Base-by-base conservation (phyloP, 257 asterid genomes). In the Misopates orontium region DNA sequence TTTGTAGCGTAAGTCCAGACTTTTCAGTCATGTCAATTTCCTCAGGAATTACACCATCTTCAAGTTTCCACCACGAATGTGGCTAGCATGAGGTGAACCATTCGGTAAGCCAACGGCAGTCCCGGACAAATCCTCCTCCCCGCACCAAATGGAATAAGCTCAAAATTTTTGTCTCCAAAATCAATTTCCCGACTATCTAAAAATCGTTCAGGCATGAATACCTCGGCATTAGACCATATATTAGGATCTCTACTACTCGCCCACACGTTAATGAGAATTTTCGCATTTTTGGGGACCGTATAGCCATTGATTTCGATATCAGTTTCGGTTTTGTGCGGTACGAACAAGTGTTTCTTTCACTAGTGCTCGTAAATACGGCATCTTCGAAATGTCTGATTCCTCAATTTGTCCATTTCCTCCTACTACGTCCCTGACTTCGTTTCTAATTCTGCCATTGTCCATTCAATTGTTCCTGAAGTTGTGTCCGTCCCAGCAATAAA, bases 61-160 rank as follows among this genome's bases (percentile, higher is more conserved):
- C 68, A 45, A 78, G 71, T 58, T 71, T 61, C 86, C 84, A 83
- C 1, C 52, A 79, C 61, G 54, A 79, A 67, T 12, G 77, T 49
- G 0, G 68, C 83, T 5, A 79, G 0, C 81, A 78, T 78, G 0
- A 75, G 70, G 32, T 76, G 82, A 49, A 80, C 75, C 78, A 83
- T 74, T 15, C 81, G 64, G 51, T 71, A 0, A 0, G 84, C 86
- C 60, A 83, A 45, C 0, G 84, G 76, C 68, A 78, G 21, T 7
- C 82, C 88, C 0, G 79, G 84, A 19, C 84, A 83, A 0, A 73
- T 73, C 18, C 85, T 75, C 42, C 83, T 56, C 0, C 82, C 83
- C 0, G 80, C 53, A 0, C 77, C 88, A 22, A 82, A 79, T 0
- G 85, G 77, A 42, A 79, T 65, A 22, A 82, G 63, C 71, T 79